These are phyloP conservation scores for Waltiozyma sp. DNA, from an alignment of 1,139 yeast species.

Conservation along the genomic window DNA sequence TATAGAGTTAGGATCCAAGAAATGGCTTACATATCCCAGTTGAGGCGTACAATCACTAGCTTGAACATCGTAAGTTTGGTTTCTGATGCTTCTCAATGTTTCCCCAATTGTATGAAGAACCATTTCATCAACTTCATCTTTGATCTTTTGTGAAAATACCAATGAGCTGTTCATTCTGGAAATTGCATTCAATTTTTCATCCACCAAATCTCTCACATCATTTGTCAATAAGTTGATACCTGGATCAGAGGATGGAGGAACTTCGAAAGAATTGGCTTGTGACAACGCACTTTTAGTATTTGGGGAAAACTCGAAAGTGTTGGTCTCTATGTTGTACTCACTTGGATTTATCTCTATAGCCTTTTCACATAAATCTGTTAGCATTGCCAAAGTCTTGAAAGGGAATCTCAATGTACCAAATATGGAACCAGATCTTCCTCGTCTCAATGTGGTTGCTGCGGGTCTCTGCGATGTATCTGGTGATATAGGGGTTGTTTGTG, in stretches of 20 bases:
- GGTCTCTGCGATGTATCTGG: slow-evolving; percentile 11
- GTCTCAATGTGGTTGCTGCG: slow-evolving; percentile 11
- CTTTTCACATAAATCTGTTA: slow-evolving; percentile 64
- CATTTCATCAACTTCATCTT: slow-evolving; percentile 67
- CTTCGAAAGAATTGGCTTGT: slow-evolving; percentile 40
- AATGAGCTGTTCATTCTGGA: slow-evolving; percentile 66
- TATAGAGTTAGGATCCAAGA: slow-evolving; percentile 1
- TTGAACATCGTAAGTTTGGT: slow-evolving; percentile 13
- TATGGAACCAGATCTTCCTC: slow-evolving; percentile 22
- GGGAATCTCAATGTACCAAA: slow-evolving; percentile 41
- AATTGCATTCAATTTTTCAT: slow-evolving; percentile 64
- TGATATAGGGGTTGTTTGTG: slow-evolving; percentile 5
- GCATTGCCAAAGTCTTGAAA: slow-evolving; percentile 50
- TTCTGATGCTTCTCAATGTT: slow-evolving; percentile 29
- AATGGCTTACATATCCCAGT: background rate
- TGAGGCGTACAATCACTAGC: background rate
- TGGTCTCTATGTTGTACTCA: slow-evolving; percentile 16
- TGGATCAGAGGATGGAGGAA: slow-evolving; percentile 50
- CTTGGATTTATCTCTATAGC: slow-evolving; percentile 62
- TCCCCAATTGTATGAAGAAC: slow-evolving; percentile 58
- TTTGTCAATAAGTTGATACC: slow-evolving; percentile 52
- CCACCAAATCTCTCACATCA: slow-evolving; percentile 56
- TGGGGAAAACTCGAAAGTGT: slow-evolving; percentile 48
- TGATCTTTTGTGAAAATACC: slow-evolving; percentile 69
- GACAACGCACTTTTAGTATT: slow-evolving; percentile 56